Conservation (phyloP, 1,284 basidiomycete species). For the Trichosporon sp. region DNA sequence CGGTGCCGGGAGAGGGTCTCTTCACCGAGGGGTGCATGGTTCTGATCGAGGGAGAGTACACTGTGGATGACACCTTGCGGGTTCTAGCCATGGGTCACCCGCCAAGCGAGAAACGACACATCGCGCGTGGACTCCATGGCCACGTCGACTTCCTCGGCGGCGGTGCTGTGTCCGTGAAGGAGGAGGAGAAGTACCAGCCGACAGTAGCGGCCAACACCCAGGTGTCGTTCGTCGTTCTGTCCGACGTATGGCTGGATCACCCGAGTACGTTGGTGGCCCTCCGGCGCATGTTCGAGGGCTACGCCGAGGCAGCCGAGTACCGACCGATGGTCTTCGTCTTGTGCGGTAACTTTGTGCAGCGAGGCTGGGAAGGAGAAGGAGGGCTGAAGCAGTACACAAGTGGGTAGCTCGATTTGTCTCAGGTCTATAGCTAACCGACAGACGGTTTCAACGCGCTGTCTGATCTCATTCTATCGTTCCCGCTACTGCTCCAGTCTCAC, state of each 20-base stretch:
- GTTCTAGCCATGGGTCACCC: conserved; percentile 96
- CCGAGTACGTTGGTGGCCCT: conserved; percentile 78
- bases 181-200: conserved; percentile 69
- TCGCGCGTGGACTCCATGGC: conserved; percentile 82
- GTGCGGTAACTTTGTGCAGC: conserved; percentile 92
- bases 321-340: conserved; percentile 84
- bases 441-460: conserved; percentile 84
- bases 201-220: conserved; percentile 59
- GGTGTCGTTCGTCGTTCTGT: conserved; percentile 89
- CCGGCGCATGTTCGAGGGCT: conserved; percentile 84
- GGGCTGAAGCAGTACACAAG: conserved; percentile 84
- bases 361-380: conserved; percentile 75
- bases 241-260: conserved; percentile 78
- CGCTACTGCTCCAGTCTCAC: conserved; percentile 77
- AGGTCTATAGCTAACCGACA: conserved; percentile 48
- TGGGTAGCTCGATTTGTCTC: conserved; percentile 46
- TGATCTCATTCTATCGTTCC: conserved; percentile 79
- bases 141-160: conserved; percentile 94
- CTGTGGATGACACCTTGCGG: conserved; percentile 80
- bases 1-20: conserved; percentile 92
- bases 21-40: conserved; percentile 97
- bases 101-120: conserved; percentile 83
- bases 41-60: conserved; percentile 95
- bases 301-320: conserved; percentile 77
- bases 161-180: conserved; percentile 84